Evolutionary conservation across 495 filamentous ascomycete genomes (phyloP), one percentile per base, ranked within the genome.

Genomic region (Aspergillus baeticus): DNA sequence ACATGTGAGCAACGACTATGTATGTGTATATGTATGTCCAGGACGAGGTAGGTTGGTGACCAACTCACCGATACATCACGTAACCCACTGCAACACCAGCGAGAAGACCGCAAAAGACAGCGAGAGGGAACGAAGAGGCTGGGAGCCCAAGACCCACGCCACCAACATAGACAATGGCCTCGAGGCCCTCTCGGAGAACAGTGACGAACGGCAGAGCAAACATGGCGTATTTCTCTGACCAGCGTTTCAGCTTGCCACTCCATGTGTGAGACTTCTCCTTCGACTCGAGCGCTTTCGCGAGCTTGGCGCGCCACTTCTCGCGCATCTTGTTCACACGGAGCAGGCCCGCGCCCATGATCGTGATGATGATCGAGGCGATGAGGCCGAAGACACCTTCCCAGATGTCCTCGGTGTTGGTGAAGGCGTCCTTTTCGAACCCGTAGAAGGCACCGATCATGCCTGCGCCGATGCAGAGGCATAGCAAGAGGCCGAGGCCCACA

Each of bases 371-470:
- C 10, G 82, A 77, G 1, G 90, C 87, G 33, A 93, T 51, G 33
- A 93, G 70, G 13, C 78, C 78, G 53, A 96, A 87, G 7, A 84
- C 75, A n/a, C n/a, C n/a, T n/a, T n/a, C n/a, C n/a, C n/a, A n/a
- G n/a, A n/a, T n/a, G n/a, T n/a, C n/a, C n/a, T 93, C 89, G 1
- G 85, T 83, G 3, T 51, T 62, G 18, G 80, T 71, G 80, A 88
- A 94, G 17, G 70, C 72, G 69, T 92, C 76, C 51, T 71, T 81
- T 29, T 85, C 87, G 17, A 87, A 61, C 17, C 80, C 81, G 66
- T 96, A 96, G 70, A 96, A 94, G 48, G 82, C 83, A 33, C 86
- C 91, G 61, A 94, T 92, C 67, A 96, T 73, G 51, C 81, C 89
- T 18, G 69, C 85, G 46, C 87, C 88, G 60, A 92, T 77, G 54